Percentiles rank a stretch among this genome's conserved stretches.
Evolutionary conservation across 441 rosid species (phyloP).

Genomic region (Syzygium malaccense): DNA sequence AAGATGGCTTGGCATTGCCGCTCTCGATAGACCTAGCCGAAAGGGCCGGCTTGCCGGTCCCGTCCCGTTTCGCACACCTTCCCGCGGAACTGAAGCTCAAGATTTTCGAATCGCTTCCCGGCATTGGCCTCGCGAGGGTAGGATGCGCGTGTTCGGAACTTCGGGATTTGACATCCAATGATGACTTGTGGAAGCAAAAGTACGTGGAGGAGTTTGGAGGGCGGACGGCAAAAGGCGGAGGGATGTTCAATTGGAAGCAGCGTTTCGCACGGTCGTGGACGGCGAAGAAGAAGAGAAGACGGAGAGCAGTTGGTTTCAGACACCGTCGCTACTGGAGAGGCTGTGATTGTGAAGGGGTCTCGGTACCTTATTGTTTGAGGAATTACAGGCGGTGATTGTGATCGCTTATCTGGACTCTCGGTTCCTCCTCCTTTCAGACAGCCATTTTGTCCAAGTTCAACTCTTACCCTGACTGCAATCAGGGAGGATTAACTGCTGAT

Average conservation of each 20-base stretch:
- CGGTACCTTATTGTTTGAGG: conserved; percentile 15
- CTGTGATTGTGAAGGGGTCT: background rate
- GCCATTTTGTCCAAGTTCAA: background rate
- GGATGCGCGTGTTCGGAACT: conserved; percentile 47
- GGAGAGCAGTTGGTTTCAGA: background rate
- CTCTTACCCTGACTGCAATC: conserved; percentile 19
- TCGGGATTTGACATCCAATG: conserved; percentile 37
- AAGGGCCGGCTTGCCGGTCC: conserved; percentile 37
- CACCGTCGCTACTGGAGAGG: background rate
- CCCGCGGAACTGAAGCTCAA: conserved; percentile 48
- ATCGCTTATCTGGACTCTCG: conserved; percentile 12
- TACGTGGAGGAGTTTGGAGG: conserved; percentile 28
- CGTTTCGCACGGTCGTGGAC: conserved; percentile 25
- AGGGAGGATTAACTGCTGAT: conserved; percentile 11
- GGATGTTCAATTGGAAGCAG: conserved; percentile 30
- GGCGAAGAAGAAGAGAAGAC: background rate
- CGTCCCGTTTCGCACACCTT: conserved; percentile 43
- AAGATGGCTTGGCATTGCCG: conserved; percentile 56
- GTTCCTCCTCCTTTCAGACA: conserved; percentile 13
- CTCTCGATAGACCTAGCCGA: conserved; percentile 31
- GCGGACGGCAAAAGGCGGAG: background rate
- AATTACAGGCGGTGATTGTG: conserved; percentile 26
- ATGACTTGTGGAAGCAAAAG: conserved; percentile 62
- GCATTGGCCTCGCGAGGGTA: conserved; percentile 40
- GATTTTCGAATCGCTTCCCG: conserved; percentile 52